Conservation (phyloP, 2,329 filamentous ascomycete genomes). For the Seiridium unicorne region DNA sequence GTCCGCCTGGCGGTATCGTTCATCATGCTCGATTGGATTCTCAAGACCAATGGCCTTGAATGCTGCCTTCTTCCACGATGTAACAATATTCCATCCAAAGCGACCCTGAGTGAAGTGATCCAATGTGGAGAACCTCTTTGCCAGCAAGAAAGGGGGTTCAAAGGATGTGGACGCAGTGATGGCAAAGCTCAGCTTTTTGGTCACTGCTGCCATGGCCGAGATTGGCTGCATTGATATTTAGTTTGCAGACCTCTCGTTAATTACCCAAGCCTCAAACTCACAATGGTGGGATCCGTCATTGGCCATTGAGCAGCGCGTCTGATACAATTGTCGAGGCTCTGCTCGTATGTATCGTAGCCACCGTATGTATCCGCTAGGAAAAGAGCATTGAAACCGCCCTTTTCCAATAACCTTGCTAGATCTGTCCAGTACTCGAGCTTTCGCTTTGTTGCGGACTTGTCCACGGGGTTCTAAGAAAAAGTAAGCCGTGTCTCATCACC, state of each 20-base stretch:
- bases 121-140: constrained; percentile 60
- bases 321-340: constrained; percentile 59
- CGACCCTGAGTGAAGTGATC: constrained; percentile 62
- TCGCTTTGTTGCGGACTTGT: constrained; percentile 60
- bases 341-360: constrained; percentile 62
- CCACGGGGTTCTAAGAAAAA: constrained; percentile 50
- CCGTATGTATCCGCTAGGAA: constrained; percentile 67
- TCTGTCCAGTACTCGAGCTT: constrained; percentile 63
- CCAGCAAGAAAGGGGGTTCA: constrained; percentile 60
- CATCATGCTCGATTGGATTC: constrained; percentile 57
- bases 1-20: constrained; percentile 59
- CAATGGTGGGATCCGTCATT: constrained; percentile 62
- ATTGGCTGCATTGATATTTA: constrained; percentile 44
- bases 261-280: constrained; percentile 28
- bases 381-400: constrained; percentile 61
- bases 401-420: constrained; percentile 60
- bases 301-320: constrained; percentile 64
- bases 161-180: constrained; percentile 64
- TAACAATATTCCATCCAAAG: constrained; percentile 66
- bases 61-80: constrained; percentile 52
- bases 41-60: constrained; percentile 62
- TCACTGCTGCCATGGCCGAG: constrained; percentile 65
- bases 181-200: constrained; percentile 61
- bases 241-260: not conserved
- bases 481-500: no score